Conservation (phyloP, 352 stramenopile genomes). For the Globisporangium sylvaticum region DNA sequence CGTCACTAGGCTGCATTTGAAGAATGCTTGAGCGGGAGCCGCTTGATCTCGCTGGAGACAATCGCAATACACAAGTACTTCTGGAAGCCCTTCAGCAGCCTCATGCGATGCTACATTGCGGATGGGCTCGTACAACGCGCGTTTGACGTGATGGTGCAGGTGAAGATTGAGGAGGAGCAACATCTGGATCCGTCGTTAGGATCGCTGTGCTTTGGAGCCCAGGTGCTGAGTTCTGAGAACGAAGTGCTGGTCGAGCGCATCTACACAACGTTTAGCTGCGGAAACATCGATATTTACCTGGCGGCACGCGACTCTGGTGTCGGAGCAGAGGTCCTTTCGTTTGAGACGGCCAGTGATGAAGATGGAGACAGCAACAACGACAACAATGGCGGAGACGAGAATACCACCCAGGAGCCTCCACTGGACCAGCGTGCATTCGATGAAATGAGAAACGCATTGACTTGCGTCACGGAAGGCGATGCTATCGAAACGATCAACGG, state of each 20-base stretch:
- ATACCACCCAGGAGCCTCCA: neutral
- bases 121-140: constrained; percentile 43
- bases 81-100: constrained; percentile 39
- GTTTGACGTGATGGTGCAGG: constrained; percentile 41
- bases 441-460: neutral
- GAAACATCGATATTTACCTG: constrained; percentile 38
- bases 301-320: constrained; percentile 15
- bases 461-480: constrained; percentile 21
- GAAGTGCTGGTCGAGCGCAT: constrained; percentile 41
- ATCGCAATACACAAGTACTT: constrained; percentile 26
- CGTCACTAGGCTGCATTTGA: constrained; percentile 41
- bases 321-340: constrained; percentile 28
- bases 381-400: neutral
- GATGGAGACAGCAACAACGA: constrained; percentile 14
- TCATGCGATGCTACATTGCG: constrained; percentile 34
- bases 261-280: constrained; percentile 42
- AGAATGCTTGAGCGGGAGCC: constrained; percentile 32
- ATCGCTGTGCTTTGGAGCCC: constrained; percentile 27
- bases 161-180: constrained; percentile 40
- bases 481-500: constrained; percentile 48
- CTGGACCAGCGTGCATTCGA: neutral
- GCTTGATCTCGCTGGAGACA: constrained; percentile 23
- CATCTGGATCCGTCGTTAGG: constrained; percentile 30
- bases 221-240: constrained; percentile 26
- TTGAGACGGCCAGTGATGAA: neutral